Base-by-base conservation (phyloP, 129 eudicot genomes). In the Ambrosia artemisiifolia region DNA sequence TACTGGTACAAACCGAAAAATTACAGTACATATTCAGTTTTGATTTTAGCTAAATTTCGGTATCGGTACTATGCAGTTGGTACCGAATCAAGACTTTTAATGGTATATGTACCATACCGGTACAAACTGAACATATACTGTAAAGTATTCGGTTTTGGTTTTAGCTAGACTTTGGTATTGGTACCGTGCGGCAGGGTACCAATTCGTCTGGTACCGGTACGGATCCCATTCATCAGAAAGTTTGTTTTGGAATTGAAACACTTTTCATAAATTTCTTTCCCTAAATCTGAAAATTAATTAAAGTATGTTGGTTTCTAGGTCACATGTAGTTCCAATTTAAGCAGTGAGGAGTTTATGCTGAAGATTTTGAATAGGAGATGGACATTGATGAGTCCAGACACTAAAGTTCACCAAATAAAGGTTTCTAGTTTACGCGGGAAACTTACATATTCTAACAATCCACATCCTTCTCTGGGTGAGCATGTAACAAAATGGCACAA, bases 341-440 rank as follows among this genome's bases (percentile, higher is more conserved):
- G 65, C 2, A 72, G 42, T 48, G 82, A 81, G 2, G 90, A 87
- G 74, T 76, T 82, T 11, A 65, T 88, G 17, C 67, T 43, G 5
- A 90, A 77, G 61, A 57, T 87, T 65, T 83, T 94, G 54, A 61
- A 79, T 20, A 72, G 96, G 74, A 90, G 88, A 82, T 94, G 98
- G 98, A 56, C 89, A 44, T 78, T 90, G 71, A 80, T 46, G 35
- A 84, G 48, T 77, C 93, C 98, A 7, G 96, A 90, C 38, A 76
- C 96, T 24, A 86, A 85, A 76, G 76, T 94, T 83, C 89, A 89
- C 75, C 83, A 90, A 69, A 77, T 93, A 53, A 72, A 65, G 75
- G 71, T 89, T 54, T 80, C 82, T 18, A 59, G 24, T 16, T 47
- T 46, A 42, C 59, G 57, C 59, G 88, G 84, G 17, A 76, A 76